Conservation (phyloP, 768 basidiomycete species). For the Leucocoprinus sp. region DNA sequence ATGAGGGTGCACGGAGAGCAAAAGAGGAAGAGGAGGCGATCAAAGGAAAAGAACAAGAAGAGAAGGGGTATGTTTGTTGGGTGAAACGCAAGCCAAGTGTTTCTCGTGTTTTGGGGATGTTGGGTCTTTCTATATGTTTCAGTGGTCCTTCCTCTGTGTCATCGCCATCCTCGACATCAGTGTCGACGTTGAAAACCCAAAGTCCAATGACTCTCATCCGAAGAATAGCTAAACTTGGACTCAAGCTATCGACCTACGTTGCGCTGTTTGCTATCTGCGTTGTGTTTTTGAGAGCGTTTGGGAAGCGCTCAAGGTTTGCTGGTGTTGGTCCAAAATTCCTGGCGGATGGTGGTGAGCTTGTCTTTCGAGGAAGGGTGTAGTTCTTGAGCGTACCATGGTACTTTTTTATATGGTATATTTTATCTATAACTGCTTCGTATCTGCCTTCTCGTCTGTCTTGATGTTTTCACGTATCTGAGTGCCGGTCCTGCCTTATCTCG, state of each 20-base stretch:
- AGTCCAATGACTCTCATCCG: not conserved
- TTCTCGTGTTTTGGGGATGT: constrained; percentile 2
- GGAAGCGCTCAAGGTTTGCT: not conserved
- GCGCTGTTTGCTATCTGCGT: not conserved
- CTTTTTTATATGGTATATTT: no score
- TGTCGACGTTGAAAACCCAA: not conserved
- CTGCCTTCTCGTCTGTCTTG: no score
- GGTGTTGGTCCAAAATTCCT: not conserved
- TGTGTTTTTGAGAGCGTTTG: not conserved
- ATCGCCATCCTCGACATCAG: not conserved
- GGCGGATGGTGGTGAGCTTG: no score
- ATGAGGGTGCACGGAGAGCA: not conserved
- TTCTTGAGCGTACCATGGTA: no score
- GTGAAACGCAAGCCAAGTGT: not conserved
- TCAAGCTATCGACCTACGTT: not conserved
- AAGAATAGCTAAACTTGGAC: not conserved
- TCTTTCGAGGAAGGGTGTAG: no score
- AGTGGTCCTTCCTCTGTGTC: not conserved
- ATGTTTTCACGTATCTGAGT: no score
- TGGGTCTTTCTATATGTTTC: constrained; percentile 5
- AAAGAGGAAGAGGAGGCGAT: not conserved
- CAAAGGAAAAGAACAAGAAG: not conserved
- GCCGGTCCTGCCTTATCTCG: no score
- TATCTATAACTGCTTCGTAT: no score
- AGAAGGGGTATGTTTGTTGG: not conserved